Evolutionary conservation across 306 rosid species (phyloP), one percentile per base, ranked within the genome.

Genomic region (Lupinus albus): DNA sequence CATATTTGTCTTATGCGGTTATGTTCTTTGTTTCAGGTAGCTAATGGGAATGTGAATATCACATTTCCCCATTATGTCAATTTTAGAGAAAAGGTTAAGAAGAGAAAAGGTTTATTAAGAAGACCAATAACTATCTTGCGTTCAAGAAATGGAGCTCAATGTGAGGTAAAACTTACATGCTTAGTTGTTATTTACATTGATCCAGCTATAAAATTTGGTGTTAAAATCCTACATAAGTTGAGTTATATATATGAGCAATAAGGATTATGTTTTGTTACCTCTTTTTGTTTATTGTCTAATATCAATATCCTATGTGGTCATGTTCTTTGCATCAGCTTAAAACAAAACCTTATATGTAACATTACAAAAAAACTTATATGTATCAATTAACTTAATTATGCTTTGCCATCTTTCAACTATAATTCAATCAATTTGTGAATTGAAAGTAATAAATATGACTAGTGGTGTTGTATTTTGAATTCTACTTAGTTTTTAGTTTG

Each of bases 21-120:
- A 42, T 62, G 66, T 52, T 17, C 10, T 38, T 76, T 61, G 59
- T 21, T 76, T 75, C 79, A 79, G 87, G 48, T 11, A 53, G 61
- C 47, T 59, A 11, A 56, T 8, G 61, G 55, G 28, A 46, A 46
- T 54, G 17, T 7, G 15, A 67, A 42, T 38, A 42, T 16, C 33
- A 25, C 11, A 5, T 17, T 63, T 60, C 65, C 71, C 35, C 17
- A 38, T 13, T 15, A 5, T 77, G 13, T 41, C 15, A 56, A 54
- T 30, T 47, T 53, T 5, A 41, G 13, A 55, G 68, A 73, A 17
- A 61, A 58, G 0, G 1, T 72, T 41, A 15, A 11, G 9, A 52
- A 46, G 46, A 56, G 25, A 2, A 76, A 72, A 41, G 64, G 56
- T 54, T 62, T 6, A 20, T 15, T 32, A 51, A 12, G 17, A 9